Base-by-base conservation (phyloP, 768 basidiomycete genomes). In the Pleurotus sapidus region DNA sequence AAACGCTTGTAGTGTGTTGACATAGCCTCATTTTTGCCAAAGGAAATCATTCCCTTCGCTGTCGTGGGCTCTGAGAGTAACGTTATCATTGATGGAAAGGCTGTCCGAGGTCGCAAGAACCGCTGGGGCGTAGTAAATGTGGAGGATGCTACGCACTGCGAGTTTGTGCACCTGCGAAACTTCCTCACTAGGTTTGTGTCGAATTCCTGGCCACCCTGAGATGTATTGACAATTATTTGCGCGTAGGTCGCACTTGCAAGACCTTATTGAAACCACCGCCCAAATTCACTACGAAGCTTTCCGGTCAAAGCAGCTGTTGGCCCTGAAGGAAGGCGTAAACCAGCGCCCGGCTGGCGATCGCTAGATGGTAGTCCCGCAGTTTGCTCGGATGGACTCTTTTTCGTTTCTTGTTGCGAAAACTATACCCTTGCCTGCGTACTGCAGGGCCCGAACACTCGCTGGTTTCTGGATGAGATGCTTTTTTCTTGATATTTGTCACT, bases 271-370 rank as follows among this genome's bases (percentile, higher is more conserved):
- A 80, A 97, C 96, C 56, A 98, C 97, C 8, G 95, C 97, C 9
- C 92, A 95, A 73, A 97, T 96, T 71, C 96, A 99, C 76, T 99
- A 98, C 72, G 96, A 99, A 79, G 94, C 95, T 7, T 99, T 99
- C 93, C 87, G 96, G 62, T 96, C 94, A 65, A 98, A 98, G 78
- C 96, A 99, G 77, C 75, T 98, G 63, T 81, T 98, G 47, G 96
- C 96, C 12, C 84, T 98, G 66, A 98, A 98, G 81, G 96, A 98
- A 75, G 91, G 91, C 39, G 93, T 93, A 59, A 88, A 84, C 72
- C 82, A 84, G 70, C 81, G 84, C 61, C 87, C 87, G 67, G 55
- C 73, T 75, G 59, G 71, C 71, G 68, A 50, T 34, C 37, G 49
- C 37, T 53, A 40, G 40, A 20, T 56, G 24, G 37, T 54, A 51